phyloP scores from a whole-genome alignment of 805 yeast genomes.

The Tetrapisispora pingtungensis region DNA sequence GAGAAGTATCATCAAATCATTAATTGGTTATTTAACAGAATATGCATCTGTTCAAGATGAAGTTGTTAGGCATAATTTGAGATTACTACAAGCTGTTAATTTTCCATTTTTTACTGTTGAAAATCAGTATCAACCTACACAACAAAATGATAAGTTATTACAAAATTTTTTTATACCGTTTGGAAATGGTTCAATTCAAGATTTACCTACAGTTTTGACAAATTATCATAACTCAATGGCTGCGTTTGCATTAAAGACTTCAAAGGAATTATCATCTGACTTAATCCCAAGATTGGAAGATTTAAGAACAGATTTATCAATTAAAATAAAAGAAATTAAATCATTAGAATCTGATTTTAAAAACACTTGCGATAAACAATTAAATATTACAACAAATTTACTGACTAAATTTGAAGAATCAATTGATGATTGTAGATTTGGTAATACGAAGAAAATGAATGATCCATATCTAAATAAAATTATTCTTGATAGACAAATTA shows the following conservation, averaged over 20 bases:
- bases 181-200: conserved; percentile 76
- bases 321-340: conserved; percentile 81
- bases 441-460: conserved; percentile 33
- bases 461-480: conserved; percentile 79
- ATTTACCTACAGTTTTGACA: conserved; percentile 62
- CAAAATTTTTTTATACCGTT: conserved; percentile 56
- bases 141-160: conserved; percentile 16
- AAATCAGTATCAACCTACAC: conserved; percentile 22
- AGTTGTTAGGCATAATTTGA: conserved; percentile 67
- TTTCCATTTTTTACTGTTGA: conserved; percentile 30
- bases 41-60: conserved; percentile 83
- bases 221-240: conserved; percentile 56
- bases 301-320: conserved; percentile 61
- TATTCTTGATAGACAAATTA: conserved; percentile 65
- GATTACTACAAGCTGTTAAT: conserved; percentile 69
- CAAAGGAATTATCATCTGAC: conserved; percentile 50
- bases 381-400: conserved; percentile 50
- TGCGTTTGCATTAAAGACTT: conserved; percentile 43
- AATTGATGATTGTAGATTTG: conserved; percentile 48
- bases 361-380: conserved; percentile 60
- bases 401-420: conserved; percentile 48
- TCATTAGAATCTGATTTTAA: conserved; percentile 77
- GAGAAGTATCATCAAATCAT: conserved; percentile 67
- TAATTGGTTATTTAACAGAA: conserved; percentile 67
- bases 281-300: conserved; percentile 60